Conservation (phyloP, 2,329 filamentous ascomycete species). For the Sporothrix brunneoviolacea region DNA sequence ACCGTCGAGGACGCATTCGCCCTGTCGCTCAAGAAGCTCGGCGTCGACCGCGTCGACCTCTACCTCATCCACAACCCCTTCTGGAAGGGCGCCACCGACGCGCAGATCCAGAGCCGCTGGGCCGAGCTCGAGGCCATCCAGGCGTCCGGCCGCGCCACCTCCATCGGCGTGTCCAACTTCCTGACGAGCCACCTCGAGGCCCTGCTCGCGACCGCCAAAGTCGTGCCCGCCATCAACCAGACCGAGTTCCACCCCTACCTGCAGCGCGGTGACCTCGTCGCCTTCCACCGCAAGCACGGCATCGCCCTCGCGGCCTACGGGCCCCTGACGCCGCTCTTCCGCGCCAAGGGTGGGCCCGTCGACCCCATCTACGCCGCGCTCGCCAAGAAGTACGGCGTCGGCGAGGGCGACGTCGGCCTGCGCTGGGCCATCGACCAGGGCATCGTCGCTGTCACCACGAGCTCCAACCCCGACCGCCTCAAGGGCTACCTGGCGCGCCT, state of each 20-base stretch:
- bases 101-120: conserved; percentile 53
- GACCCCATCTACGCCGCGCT: conserved; percentile 44
- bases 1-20: conserved; percentile 46
- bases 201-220: conserved; percentile 50
- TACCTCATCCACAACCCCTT: conserved; percentile 59
- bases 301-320: conserved; percentile 53
- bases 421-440: conserved; percentile 56
- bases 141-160: conserved; percentile 55
- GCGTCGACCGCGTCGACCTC: conserved; percentile 64
- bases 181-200: conserved; percentile 47
- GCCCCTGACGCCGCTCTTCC: conserved; percentile 46
- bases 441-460: conserved; percentile 53
- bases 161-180: conserved; percentile 77
- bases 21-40: conserved; percentile 57
- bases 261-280: conserved; percentile 53
- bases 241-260: conserved; percentile 75
- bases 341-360: conserved; percentile 46
- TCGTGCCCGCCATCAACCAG: conserved; percentile 67
- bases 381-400: conserved; percentile 52
- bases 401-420: conserved; percentile 48
- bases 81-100: conserved; percentile 39
- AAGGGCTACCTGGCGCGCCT: conserved; percentile 46
- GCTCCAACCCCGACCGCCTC: conserved; percentile 50
- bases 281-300: conserved; percentile 49
- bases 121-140: conserved; percentile 59